A percentile compares a stretch with the other conserved stretches of the same genome.
These are phyloP conservation scores for Scheffersomyces stambukii DNA, from an alignment of 1,139 yeast species.

Conservation along the genomic window DNA sequence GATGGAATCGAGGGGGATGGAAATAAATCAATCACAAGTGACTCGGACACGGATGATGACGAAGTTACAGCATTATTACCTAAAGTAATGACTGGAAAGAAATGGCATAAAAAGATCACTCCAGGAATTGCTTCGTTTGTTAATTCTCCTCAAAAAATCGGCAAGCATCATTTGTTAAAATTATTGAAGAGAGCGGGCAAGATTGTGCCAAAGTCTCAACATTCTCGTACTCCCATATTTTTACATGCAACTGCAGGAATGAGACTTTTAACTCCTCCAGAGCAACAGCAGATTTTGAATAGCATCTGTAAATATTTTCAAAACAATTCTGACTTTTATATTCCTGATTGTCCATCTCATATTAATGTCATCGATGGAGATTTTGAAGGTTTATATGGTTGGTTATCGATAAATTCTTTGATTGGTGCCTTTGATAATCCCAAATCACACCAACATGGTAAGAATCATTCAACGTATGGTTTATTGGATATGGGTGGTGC, in stretches of 20 bases:
- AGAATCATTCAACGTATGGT: slow-evolving; percentile 62
- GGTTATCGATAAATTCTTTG: slow-evolving; percentile 73
- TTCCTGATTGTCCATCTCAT: slow-evolving; percentile 57
- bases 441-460: slow-evolving; percentile 44
- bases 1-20: slow-evolving; percentile 13
- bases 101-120: slow-evolving; percentile 57
- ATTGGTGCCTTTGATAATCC: slow-evolving; percentile 56
- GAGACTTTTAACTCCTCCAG: slow-evolving; percentile 57
- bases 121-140: slow-evolving; percentile 68
- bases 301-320: slow-evolving; percentile 55
- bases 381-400: slow-evolving; percentile 76
- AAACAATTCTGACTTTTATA: slow-evolving; percentile 49
- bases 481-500: slow-evolving; percentile 88
- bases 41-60: slow-evolving; percentile 10
- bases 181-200: slow-evolving; percentile 52
- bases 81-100: slow-evolving; percentile 36
- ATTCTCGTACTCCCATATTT: slow-evolving; percentile 69
- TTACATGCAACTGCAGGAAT: slow-evolving; percentile 81
- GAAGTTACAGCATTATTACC: slow-evolving; percentile 29
- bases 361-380: slow-evolving; percentile 72
- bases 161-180: slow-evolving; percentile 54
- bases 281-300: slow-evolving; percentile 48
- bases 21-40: slow-evolving; percentile 13
- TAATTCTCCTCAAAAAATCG: slow-evolving; percentile 48
- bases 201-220: slow-evolving; percentile 65